phyloP scores from a whole-genome alignment of 371 early-diverging fungal genomes.

The Blastocladiella emersonii region DNA sequence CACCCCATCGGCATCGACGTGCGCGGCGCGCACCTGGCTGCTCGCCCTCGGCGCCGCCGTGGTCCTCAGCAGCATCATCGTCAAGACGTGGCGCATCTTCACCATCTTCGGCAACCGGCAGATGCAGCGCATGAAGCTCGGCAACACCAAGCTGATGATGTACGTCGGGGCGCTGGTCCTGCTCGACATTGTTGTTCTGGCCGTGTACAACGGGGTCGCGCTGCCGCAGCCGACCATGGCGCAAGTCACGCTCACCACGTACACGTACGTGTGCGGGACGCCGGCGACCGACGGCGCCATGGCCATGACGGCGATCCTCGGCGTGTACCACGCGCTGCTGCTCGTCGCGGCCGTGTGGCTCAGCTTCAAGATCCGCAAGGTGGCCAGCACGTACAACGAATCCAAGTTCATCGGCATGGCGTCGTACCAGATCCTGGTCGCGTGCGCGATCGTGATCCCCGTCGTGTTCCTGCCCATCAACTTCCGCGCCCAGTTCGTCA shows the following conservation, averaged over 20 bases:
- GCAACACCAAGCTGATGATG: background rate
- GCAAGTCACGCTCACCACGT: background rate
- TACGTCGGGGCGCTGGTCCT: background rate
- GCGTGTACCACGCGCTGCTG: background rate
- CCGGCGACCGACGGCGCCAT: background rate
- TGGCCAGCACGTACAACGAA: background rate
- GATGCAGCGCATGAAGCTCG: background rate
- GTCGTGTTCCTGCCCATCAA: background rate
- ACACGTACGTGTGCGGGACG: background rate
- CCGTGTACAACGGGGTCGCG: background rate
- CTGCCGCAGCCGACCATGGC: background rate
- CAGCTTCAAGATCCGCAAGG: background rate
- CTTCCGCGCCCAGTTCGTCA: background rate
- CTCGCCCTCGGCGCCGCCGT: background rate
- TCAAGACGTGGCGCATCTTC: background rate
- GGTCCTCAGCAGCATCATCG: background rate
- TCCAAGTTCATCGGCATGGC: background rate
- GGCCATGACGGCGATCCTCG: background rate
- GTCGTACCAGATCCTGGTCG: background rate
- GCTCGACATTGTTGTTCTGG: background rate
- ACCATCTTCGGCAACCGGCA: background rate
- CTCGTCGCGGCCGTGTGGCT: background rate
- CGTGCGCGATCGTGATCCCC: background rate
- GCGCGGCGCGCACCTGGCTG: background rate
- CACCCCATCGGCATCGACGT: background rate